Conservation (phyloP, 352 stramenopile species). For the Phytophthora pinifolia region DNA sequence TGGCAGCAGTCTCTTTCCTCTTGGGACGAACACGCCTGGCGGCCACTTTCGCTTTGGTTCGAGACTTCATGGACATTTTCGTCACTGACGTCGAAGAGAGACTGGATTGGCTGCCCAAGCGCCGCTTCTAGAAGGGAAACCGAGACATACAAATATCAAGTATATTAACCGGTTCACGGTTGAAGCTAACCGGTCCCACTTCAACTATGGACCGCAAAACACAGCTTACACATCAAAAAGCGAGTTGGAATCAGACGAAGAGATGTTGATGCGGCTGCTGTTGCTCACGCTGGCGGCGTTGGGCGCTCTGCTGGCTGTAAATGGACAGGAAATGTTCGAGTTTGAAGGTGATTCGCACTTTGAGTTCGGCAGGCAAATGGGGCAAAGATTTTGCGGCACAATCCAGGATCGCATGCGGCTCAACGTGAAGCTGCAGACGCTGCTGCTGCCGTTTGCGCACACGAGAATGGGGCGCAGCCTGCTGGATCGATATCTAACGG, state of each 20-base stretch:
- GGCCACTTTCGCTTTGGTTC: constrained; percentile 11
- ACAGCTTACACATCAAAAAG: constrained; percentile 1
- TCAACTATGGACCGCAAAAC: constrained; percentile 10
- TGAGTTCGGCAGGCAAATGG: constrained; percentile 56
- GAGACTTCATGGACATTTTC: constrained; percentile 16
- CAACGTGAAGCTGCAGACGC: constrained; percentile 57
- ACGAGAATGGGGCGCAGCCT: constrained; percentile 37
- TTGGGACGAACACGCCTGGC: constrained; percentile 11
- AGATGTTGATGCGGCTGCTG: neutral
- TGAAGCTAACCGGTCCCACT: constrained; percentile 1
- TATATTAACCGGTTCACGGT: constrained; percentile 7
- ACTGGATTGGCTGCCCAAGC: constrained; percentile 14
- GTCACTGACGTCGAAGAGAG: constrained; percentile 5
- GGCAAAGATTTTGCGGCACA: constrained; percentile 46
- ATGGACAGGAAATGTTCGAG: constrained; percentile 46
- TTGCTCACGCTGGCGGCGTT: neutral
- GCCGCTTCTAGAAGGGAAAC: constrained; percentile 19
- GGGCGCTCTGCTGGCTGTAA: constrained; percentile 7
- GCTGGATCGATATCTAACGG: constrained; percentile 47
- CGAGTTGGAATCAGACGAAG: neutral
- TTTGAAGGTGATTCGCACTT: constrained; percentile 64
- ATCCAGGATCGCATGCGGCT: constrained; percentile 44
- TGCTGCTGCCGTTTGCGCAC: constrained; percentile 54
- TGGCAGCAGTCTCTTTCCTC: constrained; percentile 4
- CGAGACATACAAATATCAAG: constrained; percentile 8